Base-by-base conservation (phyloP, 1,284 basidiomycete genomes). In the Apiotrichum laibachii region DNA sequence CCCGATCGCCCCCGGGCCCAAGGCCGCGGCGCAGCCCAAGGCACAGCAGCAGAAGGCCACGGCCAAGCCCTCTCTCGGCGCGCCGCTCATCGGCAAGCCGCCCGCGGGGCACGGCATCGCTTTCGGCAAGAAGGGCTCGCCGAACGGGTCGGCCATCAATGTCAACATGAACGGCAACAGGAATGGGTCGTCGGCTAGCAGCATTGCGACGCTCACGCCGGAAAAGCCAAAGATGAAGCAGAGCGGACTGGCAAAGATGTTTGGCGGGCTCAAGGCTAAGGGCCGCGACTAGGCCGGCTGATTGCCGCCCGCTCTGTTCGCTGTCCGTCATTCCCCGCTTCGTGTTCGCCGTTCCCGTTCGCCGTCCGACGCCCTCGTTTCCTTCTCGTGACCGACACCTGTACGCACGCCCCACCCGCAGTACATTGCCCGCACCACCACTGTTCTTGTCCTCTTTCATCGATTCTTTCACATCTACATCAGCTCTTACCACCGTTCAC, bases 181-280 rank as follows among this genome's bases (percentile, higher is more conserved):
- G 35, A 11, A 10, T 6, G 19, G 43, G n/a, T 18, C n/a, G 18
- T 44, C 26, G 26, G 26, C 26, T 3, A 7, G 19, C 37, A 39
- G 26, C 42, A 8, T 5, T 31, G 33, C 15, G 2, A 19, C 50
- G 51, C 15, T 49, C 39, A 63, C 67, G 37, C 73, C 72, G 8
- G 71, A 73, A 59, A 72, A 72, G 53, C 72, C 75, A 18, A 77
- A 77, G 61, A 59, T 75, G 56, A 75, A 77, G 61, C 76, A 78
- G 61, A 77, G 61, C 59, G 70, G 69, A 40, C 60, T 78, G 18
- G 73, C 75, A 22, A 78, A 76, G 70, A 78, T 78, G 75, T 64
- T 78, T 34, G 71, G 69, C 33, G 73, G 76, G 18, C 64, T 78
- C 44, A 78, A 78, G 71, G 72, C 73, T 26, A 74, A 73, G 58